These are phyloP conservation scores for Eucalyptus virginea DNA, from an alignment of 345 rosid genomes.

Conservation along the genomic window DNA sequence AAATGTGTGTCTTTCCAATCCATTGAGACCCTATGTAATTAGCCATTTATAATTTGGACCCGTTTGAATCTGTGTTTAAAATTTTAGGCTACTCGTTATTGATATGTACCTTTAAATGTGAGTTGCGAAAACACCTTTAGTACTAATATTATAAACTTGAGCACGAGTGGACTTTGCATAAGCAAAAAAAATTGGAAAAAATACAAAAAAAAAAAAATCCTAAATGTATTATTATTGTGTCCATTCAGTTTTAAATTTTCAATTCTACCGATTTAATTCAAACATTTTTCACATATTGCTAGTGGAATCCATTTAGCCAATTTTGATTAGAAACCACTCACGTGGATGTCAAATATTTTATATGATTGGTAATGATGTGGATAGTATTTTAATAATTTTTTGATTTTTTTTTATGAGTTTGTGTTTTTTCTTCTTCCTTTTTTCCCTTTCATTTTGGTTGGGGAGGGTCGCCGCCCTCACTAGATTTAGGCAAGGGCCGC, in stretches of 20 bases:
- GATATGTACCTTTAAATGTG: background rate
- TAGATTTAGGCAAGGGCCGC: too few relatives aligned
- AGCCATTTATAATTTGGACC: background rate
- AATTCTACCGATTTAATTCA: accelerated
- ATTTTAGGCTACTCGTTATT: background rate
- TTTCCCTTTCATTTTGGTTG: too few relatives aligned
- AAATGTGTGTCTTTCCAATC: background rate
- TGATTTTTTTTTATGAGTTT: too few relatives aligned
- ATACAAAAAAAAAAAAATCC: too few relatives aligned
- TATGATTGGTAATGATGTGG: accelerated
- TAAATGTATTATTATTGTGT: too few relatives aligned
- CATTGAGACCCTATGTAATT: background rate
- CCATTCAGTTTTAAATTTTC: accelerated
- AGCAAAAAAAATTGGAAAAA: too few relatives aligned
- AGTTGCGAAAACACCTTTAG: background rate
- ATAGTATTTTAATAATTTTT: accelerated
- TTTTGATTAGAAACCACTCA: accelerated
- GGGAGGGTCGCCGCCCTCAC: accelerated
- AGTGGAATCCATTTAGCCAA: accelerated
- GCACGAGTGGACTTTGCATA: accelerated
- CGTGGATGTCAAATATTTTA: accelerated
- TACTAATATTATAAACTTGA: background rate
- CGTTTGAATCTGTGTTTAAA: background rate
- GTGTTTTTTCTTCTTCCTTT: too few relatives aligned
- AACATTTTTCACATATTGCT: too few relatives aligned